Evolutionary conservation across 2,329 filamentous ascomycete species (phyloP), one percentile per base, ranked within the genome.

Genomic region (Fusarium falciforme): DNA sequence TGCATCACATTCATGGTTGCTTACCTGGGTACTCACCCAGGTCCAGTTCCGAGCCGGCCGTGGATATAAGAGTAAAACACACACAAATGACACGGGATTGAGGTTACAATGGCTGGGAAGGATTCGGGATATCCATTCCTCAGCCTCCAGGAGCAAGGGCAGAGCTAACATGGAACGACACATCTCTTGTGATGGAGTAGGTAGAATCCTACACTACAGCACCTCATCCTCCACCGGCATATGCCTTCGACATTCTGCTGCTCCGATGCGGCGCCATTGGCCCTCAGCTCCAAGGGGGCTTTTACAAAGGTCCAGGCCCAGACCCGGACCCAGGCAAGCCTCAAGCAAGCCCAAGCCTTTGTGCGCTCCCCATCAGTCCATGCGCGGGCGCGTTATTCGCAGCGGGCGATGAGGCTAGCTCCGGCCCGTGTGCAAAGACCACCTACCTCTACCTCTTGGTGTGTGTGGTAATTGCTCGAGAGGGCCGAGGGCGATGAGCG

Each of bases 51-150:
- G 47, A 52, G 17, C 27, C 17, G 17, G 47, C 47, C 17, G 27
- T 52, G 16, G 47, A 31, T 31, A 31, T 52, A 31, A 52, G 27
- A n/a, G 9, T 11, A 49, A 49, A 49, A 47, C 42, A 47, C 42
- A 47, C 42, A n/a, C 47, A 31, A 27, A 29, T n/a, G 47, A 52
- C 17, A 52, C 16, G 47, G 49, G 66, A 55, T 64, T 33, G 44
- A 65, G 57, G 49, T 66, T 68, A 52, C 65, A 61, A 55, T 55
- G 47, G 47, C 47, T 38, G 59, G 54, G 67, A 70, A 70, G 63
- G 47, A 58, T 61, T 74, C 25, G 44, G 16, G 44, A 27, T 49
- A 74, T 74, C 64, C 64, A 74, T 74, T 74, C 71, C 71, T 74
- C 71, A 74, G 71, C 71, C 74, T 61, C 68, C 47, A 12, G 47